Conservation (phyloP, 2,329 filamentous ascomycete genomes). For the Fusarium armeniacum region DNA sequence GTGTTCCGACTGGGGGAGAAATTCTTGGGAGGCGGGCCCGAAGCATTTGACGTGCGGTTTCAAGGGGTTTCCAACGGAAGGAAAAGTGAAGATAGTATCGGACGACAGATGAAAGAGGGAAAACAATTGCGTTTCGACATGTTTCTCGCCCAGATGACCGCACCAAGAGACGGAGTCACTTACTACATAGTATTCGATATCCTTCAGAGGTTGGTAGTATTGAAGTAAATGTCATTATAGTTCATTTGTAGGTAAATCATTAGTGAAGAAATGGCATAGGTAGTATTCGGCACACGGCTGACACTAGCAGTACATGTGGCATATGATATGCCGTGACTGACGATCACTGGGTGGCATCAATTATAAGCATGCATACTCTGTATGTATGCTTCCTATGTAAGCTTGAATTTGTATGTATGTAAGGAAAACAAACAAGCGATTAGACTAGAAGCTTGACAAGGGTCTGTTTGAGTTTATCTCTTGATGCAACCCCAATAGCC, state of each 20-base stretch:
- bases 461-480: constrained; percentile 21
- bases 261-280: background rate
- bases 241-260: background rate
- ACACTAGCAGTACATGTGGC: background rate
- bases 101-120: constrained; percentile 1
- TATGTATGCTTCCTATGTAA: constrained; percentile 9
- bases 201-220: background rate
- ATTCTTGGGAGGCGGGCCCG: constrained; percentile 10
- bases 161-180: constrained; percentile 12
- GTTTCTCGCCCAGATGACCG: constrained; percentile 20
- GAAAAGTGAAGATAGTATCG: constrained; percentile 6
- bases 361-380: constrained; percentile 12
- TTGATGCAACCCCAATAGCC: constrained; percentile 7
- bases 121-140: constrained; percentile 31
- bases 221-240: background rate
- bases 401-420: constrained; percentile 19
- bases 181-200: background rate
- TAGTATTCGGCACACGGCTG: background rate
- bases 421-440: background rate
- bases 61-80: constrained; percentile 18
- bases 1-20: constrained; percentile 40
- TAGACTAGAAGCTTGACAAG: background rate
- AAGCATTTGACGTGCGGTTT: constrained; percentile 19
- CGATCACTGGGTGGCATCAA: background rate
- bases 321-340: background rate